phyloP scores from a whole-genome alignment of 345 rosid genomes.

The Citrus reticulata region DNA sequence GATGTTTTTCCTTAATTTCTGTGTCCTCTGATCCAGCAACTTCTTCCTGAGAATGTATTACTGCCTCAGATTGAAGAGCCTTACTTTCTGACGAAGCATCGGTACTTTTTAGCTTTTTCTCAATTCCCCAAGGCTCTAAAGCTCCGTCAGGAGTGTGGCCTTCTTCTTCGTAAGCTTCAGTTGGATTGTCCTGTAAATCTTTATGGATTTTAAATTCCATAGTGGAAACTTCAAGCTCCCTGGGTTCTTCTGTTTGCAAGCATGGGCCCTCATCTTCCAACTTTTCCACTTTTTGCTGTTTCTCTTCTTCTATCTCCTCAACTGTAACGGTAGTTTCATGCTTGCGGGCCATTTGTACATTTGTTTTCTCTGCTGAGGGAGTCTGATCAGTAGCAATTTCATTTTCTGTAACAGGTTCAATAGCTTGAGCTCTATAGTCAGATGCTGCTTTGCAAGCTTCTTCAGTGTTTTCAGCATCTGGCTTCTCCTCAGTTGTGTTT shows the following conservation, averaged over 20 bases:
- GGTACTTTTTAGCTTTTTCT: slow-evolving; percentile 2
- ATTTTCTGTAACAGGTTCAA: slow-evolving; percentile 20
- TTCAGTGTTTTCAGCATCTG: not conserved
- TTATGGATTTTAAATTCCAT: slow-evolving; percentile 1
- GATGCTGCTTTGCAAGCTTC: slow-evolving; percentile 17
- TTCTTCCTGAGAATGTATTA: not conserved
- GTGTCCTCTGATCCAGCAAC: slow-evolving; percentile 14
- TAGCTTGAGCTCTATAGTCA: not conserved
- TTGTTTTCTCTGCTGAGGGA: slow-evolving; percentile 19
- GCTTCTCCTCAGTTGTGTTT: not conserved
- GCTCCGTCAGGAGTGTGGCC: not conserved
- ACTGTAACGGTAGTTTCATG: slow-evolving; percentile 12
- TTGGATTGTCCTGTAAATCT: slow-evolving; percentile 7
- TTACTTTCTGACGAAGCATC: slow-evolving; percentile 13
- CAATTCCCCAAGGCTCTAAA: slow-evolving; percentile 4
- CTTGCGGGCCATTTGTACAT: slow-evolving; percentile 25
- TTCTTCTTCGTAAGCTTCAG: slow-evolving; percentile 13
- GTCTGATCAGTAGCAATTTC: slow-evolving; percentile 17
- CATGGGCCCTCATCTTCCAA: slow-evolving; percentile 16
- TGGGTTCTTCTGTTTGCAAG: slow-evolving; percentile 16
- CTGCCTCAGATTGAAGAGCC: slow-evolving; percentile 2
- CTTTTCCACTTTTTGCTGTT: not conserved
- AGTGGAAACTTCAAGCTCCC: slow-evolving; percentile 16
- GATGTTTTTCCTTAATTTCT: slow-evolving; percentile 14
- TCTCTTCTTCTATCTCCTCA: slow-evolving; percentile 23